Base-by-base conservation (phyloP, 2,329 filamentous ascomycete species). In the Colletotrichum noveboracense region DNA sequence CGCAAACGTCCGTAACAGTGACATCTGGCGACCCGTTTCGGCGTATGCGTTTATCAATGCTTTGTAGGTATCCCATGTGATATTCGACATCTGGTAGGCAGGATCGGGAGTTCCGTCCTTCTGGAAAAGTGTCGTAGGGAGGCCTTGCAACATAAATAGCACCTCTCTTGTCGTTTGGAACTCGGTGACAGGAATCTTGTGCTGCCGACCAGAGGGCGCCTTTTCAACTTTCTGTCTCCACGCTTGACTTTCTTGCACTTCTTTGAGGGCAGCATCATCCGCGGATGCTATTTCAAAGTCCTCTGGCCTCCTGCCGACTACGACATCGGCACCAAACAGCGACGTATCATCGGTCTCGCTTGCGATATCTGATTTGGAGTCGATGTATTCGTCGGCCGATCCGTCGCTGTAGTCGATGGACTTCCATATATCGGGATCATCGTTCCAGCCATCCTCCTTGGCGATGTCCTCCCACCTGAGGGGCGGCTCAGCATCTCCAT, bases 391-490 rank as follows among this genome's bases (percentile, higher is more conserved):
- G 61, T 92, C 89, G n/a, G 90, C 92, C 2, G 93, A 95, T 70
- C 90, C 93, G 72, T 93, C 91, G 34, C 88, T 90, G 80, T 93
- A 95, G 77, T 94, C 90, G 70, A 94, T 90, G 76, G 92, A 90
- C 64, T 89, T 89, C 95, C 95, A 98, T 5, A 97, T 85, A 4
- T 89, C 89, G 26, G 90, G 89, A 32, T 95, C 90, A 13, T 89
- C 87, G 26, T 91, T 91, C 83, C 95, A 93, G 3, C 94, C 92
- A 78, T 97, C 95, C 66, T 96, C 93, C 10, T 88, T 89, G 64
- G 95, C 89, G 68, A 98, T 93, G 43, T 98, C 93, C 70, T 93
- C 90, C 96, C 96, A 98, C 26, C 90, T 94, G 70, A 98, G 83
- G 16, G 86, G 82, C 4, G 88, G 87, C 6, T 85, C 85, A 2